Base-by-base conservation (phyloP, 176 grass and related monocot species). In the Oryza glumipatula region DNA sequence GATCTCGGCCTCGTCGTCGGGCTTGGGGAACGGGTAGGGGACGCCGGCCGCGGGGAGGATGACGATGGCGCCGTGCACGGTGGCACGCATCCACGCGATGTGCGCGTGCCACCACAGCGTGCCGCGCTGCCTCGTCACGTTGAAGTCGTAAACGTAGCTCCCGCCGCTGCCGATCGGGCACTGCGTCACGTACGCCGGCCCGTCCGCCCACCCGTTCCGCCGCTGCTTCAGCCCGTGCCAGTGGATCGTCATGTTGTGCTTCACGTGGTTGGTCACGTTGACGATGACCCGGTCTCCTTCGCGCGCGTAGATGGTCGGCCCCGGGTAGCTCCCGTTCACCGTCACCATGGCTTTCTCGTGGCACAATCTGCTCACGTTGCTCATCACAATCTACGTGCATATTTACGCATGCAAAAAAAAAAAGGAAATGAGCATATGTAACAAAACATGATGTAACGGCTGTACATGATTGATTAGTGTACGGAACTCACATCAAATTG, bases 161-260 rank as follows among this genome's bases (percentile, higher is more conserved):
- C 13, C 54, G 15, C 89, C 87, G 9, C 52, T 80, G 48, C 45
- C 80, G 68, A 94, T 92, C 2, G 92, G 92, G 84, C 89, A 94
- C 69, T 94, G 92, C 7, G 87, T 94, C 9, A 94, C 67, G 70
- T 94, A 91, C 48, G 92, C 89, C 9, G 92, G 86, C 6, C 89
- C 92, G 33, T 94, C 92, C 11, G 49, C 81, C 93, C 93, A 94
- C 65, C 92, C 93, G 58, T 94, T 94, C 77, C 89, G 72, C 22
- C 88, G 39, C 73, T 94, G 92, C 86, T 91, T 94, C 81, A 91
- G 67, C 11, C 92, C 92, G 68, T 94, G 92, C 87, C 87, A 94
- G 73, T 94, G 89, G 81, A 92, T 88, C 66, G 89, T 84, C 84
- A 92, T 75, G 80, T 94, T 94, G 76, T 87, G 81, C 6, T 46